A percentile compares a stretch with the other conserved stretches of the same genome.
These are phyloP conservation scores for Vaccinium darrowii DNA, from an alignment of 148 eudicot genomes.

Conservation along the genomic window DNA sequence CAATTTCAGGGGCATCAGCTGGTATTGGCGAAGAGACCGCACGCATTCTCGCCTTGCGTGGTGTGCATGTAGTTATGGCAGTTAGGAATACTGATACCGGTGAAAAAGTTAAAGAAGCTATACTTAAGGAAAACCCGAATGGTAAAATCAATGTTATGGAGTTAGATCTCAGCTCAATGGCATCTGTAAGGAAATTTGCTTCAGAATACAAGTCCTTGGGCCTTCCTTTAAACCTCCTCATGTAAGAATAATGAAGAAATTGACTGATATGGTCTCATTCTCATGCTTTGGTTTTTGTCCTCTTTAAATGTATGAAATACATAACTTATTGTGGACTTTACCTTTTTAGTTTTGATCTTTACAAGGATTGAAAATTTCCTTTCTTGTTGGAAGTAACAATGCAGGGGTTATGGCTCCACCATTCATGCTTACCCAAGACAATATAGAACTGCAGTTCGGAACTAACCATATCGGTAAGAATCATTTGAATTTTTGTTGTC, in stretches of 20 bases:
- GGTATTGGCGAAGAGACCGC: background rate
- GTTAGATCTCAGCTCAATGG: conserved; percentile 45
- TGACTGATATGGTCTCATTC: background rate
- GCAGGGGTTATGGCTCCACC: conserved; percentile 92
- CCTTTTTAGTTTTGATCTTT: background rate
- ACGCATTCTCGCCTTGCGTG: background rate
- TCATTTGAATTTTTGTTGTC: background rate
- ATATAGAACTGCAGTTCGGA: conserved; percentile 79
- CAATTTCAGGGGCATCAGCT: background rate
- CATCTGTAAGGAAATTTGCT: conserved; percentile 73
- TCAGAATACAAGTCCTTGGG: conserved; percentile 50
- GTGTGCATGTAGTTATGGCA: background rate
- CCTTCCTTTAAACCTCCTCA: conserved; percentile 38
- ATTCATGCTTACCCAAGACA: conserved; percentile 69
- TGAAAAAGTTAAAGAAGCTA: background rate
- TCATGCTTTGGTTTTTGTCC: background rate
- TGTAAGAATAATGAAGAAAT: conserved; percentile 47
- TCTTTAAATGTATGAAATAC: background rate
- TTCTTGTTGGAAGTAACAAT: conserved; percentile 61
- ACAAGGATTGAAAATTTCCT: background rate
- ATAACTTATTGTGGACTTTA: background rate
- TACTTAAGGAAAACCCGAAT: background rate
- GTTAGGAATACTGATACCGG: background rate
- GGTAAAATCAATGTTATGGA: background rate
- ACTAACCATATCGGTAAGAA: conserved; percentile 77